Percentiles rank a stretch among this genome's conserved stretches.
Conservation (phyloP, 2,329 filamentous ascomycete genomes). For the Colletotrichum sp. region DNA sequence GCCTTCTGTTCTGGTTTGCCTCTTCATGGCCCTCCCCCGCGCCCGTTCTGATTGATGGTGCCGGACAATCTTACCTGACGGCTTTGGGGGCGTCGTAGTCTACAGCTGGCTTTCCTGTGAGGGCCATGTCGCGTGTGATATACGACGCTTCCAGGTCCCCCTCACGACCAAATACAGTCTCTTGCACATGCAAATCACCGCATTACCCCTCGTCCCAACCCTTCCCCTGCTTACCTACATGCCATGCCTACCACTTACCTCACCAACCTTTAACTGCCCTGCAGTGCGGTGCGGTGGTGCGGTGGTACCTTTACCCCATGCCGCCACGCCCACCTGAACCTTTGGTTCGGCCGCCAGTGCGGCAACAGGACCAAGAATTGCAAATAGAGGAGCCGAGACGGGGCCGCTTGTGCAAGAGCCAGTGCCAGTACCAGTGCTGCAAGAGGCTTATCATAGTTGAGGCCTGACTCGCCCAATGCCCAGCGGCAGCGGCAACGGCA, state of each 20-base stretch:
- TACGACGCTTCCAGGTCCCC: slow-evolving; percentile 5
- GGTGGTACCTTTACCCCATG: neutral
- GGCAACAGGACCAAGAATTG: neutral
- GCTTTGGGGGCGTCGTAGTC: neutral
- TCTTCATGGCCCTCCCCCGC: neutral
- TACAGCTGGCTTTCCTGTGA: neutral
- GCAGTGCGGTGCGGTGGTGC: neutral
- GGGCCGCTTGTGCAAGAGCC: slow-evolving; percentile 2
- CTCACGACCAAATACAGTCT: neutral
- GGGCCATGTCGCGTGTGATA: neutral
- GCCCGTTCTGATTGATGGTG: neutral
- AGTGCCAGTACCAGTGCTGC: slow-evolving; percentile 1
- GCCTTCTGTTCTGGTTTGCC: neutral
- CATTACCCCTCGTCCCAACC: slow-evolving; percentile 13
- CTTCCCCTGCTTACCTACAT: neutral
- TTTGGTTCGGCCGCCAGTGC: slow-evolving; percentile 10
- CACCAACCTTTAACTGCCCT: neutral
- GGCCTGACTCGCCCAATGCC: slow-evolving; percentile 21
- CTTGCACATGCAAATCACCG: slow-evolving; percentile 19
- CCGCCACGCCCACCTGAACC: neutral
- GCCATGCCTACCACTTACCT: neutral
- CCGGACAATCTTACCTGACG: neutral
- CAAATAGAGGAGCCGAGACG: neutral
- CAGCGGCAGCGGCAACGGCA: neutral
- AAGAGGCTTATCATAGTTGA: slow-evolving; percentile 15